Evolutionary conservation across 345 rosid species (phyloP), one percentile per base, ranked within the genome.

Genomic region (Eucalyptus tenuipes): DNA sequence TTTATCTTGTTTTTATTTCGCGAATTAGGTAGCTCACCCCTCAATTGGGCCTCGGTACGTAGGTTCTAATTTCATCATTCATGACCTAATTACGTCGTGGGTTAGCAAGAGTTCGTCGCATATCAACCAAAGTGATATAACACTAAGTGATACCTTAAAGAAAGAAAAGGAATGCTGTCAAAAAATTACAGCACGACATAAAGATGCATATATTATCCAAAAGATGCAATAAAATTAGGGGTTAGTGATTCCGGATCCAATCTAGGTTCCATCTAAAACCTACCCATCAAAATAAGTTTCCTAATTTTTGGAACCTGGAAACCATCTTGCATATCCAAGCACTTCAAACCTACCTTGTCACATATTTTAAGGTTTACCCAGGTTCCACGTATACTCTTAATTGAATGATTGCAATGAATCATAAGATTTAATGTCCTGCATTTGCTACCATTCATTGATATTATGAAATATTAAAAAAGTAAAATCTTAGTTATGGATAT

Each of bases 351-450:
- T 52, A 1, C 24, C 4, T 14, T 18, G 10, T 52, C 8, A 18
- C 0, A 52, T 0, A 10, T 18, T 18, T 4, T 52, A 52, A 2
- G 25, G 10, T 52, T 9, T 52, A 52, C 57, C 2, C 3, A 2
- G 1, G 22, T 52, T 20, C 4, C 0, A 2, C 50, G 1, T 3
- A 2, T 20, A 18, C 2, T 52, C 2, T 52, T 52, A 52, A 52
- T 52, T 18, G 22, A 52, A 52, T 52, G 2, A 52, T 52, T 52
- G 10, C 2, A 2, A 0, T 18, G 4, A 52, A 52, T 52, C 10
- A 52, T 52, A n/a, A n/a, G n/a, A n/a, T n/a, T n/a, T n/a, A n/a
- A n/a, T n/a, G n/a, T n/a, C n/a, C n/a, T 1, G 1, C 0, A 52
- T 52, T 52, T 52, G 57, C 9, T 52, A 52, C 57, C 3, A 52